Evolutionary conservation across 257 asterid species (phyloP), one percentile per base, ranked within the genome.

Genomic region (Coffea canephora): DNA sequence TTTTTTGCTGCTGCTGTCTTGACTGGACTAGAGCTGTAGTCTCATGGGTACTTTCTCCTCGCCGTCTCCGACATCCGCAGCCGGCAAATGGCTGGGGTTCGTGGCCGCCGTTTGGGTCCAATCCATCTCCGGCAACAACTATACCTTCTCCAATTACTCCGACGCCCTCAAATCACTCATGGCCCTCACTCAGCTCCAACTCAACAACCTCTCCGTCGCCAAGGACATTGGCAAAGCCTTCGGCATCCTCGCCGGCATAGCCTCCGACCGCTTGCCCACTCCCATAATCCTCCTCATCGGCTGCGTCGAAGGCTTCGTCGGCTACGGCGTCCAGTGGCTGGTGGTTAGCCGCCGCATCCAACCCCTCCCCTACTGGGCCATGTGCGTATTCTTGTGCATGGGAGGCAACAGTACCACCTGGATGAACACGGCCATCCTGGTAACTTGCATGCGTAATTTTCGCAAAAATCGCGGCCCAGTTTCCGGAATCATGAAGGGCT

Each of bases 41-140:
- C 5, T n/a, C 7, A 92, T 94, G 98, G 90, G 86, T 31, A 31
- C 34, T 1, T 54, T 86, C 36, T 39, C 43, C 43, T 52, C 76
- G 52, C 66, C 84, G 34, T 88, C 95, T 41, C 91, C 97, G 79
- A 84, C 89, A 0, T 83, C 98, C 0, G 91, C 97, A 45, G 91
- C 91, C 86, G 96, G 94, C 0, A 95, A 95, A 84, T 95, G 98
- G 98, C 84, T 95, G 62, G 98, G 98, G 0, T 89, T 95, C 45
- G 91, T 95, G n/a, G 85, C 97, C 25, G 99, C 99, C 82, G 91
- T 96, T 1, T 96, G 99, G 99, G 99, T 96, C 31, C 99, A 96
- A 78, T 88, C 99, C 7, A 94, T 96, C 43, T 92, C 99, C 66
- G 99, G 99, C 55, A 94, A 96, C 87, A 96, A 96, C 27, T 94